Evolutionary conservation across 192 early-diverging fungal genomes (phyloP), one percentile per base, ranked within the genome.

Genomic region (Backusella luteola): DNA sequence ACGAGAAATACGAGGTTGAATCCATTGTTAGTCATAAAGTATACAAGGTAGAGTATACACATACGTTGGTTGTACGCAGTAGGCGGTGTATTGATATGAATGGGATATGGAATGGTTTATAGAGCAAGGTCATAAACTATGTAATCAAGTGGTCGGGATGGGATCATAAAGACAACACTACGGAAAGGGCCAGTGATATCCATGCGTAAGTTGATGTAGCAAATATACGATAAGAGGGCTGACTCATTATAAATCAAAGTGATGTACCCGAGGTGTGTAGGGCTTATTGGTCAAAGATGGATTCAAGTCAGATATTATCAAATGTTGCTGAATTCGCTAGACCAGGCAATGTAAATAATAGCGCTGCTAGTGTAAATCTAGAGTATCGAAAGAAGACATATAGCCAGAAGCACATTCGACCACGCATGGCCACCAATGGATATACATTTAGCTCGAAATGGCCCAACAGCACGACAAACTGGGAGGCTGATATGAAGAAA

Each of bases 201-300:
- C 74, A 75, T 35, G 15, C 11, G 74, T 75, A 75, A 75, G 63
- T 67, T 63, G 21, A 21, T 63, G 26, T n/a, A 19, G 68, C 68
- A 42, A 17, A 14, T 19, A 67, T 41, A 34, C 9, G 8, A 69
- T 12, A 67, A 14, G 2, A 34, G 32, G 12, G 1, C 11, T 73
- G 11, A 14, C 35, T 66, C 3, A 39, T 21, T 41, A 11, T 41
- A n/a, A 36, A 26, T 74, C 7, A 26, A 44, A 75, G 74, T 34
- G 74, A 75, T 35, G 56, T 63, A 8, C 74, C 74, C 6, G 26
- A 35, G 1, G 5, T 75, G 12, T 75, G 74, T 44, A 38, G 19
- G n/a, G 41, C 38, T 12, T 75, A 75, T 67, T 75, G 74, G 74
- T 12, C 23, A 14, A 63, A 63, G 23, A 21, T 63, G 9, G 56